Base-by-base conservation (phyloP, 1,139 yeast species). In the Pichia sp. region DNA sequence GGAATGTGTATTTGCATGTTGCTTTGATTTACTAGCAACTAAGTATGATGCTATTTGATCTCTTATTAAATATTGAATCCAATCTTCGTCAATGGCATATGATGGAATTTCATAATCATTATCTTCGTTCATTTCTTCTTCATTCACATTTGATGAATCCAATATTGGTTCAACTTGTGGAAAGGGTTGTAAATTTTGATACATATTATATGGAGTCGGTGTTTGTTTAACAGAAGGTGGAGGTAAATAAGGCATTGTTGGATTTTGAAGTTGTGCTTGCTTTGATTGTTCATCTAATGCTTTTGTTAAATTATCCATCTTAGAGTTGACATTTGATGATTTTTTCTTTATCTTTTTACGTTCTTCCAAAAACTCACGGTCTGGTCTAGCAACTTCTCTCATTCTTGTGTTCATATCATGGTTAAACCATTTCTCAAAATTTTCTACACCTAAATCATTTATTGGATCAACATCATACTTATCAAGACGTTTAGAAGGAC, bases 351-450 rank as follows among this genome's bases (percentile, higher is more conserved):
- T 37, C n/a, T 48, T 48, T 10, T 47, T 43, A 35, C 54, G 40
- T 24, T 52, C 53, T 33, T 50, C 42, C n/a, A 60, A 41, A 28
- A 53, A 53, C 8, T 52, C 53, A 13, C 39, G 24, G 36, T 48
- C 51, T 6, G 65, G 65, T 31, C 63, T 53, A 5, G 62, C 56
- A 4, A 50, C 46, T 30, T 55, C 57, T 33, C 63, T 45, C 40
- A 57, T 50, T 34, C 57, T 42, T 9, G 50, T 48, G 21, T 58
- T 57, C 29, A 48, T 38, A 13, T 55, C 61, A 25, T 56, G 46
- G 37, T 55, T 59, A 36, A 59, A 54, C 64, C 64, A 61, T 30
- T 46, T 46, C 39, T 60, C 61, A 40, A 59, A 54, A 18, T 54
- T 50, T 18, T 53, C 55, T 6, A 57, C 45, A 7, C 63, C 63